Evolutionary conservation across 2,329 filamentous ascomycete species (phyloP).

Genomic region (Claviceps africana): DNA sequence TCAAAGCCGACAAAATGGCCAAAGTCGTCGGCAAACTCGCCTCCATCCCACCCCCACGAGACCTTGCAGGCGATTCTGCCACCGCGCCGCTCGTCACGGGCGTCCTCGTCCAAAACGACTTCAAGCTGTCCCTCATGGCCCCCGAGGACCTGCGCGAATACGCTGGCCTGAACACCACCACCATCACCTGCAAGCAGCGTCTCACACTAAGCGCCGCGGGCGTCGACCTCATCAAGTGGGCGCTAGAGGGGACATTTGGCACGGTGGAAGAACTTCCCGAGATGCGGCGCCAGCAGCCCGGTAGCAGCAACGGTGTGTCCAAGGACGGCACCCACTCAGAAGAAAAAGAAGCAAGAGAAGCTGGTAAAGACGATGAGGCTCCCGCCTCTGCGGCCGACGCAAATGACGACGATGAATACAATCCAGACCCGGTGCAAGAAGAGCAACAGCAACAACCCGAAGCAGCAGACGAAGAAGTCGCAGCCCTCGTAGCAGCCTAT

Average conservation of each 20-base stretch:
- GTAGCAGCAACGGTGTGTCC: constrained; percentile 14
- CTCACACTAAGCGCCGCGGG: constrained; percentile 79
- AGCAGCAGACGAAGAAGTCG: constrained; percentile 51
- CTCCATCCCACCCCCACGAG: constrained; percentile 54
- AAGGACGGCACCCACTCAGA: constrained; percentile 22
- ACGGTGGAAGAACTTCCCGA: constrained; percentile 58
- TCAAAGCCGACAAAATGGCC: constrained; percentile 86
- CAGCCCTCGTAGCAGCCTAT: constrained; percentile 40
- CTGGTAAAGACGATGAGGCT: constrained; percentile 12
- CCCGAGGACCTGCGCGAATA: constrained; percentile 93
- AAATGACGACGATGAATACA: constrained; percentile 15
- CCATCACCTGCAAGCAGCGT: constrained; percentile 82
- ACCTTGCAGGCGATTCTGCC: constrained; percentile 18
- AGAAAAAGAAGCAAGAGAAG: constrained; percentile 21
- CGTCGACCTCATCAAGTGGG: constrained; percentile 85
- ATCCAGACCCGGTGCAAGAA: constrained; percentile 9
- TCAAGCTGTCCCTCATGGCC: constrained; percentile 93
- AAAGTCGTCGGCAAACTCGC: constrained; percentile 94
- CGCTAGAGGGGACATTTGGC: constrained; percentile 86
- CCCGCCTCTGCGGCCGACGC: background rate
- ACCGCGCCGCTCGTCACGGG: constrained; percentile 55
- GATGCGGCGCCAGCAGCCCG: constrained; percentile 23
- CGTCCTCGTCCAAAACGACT: constrained; percentile 92
- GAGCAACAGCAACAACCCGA: constrained; percentile 22
- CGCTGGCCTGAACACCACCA: constrained; percentile 90